Conservation (phyloP, 495 filamentous ascomycete genomes). For the Pyrenopolyporus hunteri region DNA sequence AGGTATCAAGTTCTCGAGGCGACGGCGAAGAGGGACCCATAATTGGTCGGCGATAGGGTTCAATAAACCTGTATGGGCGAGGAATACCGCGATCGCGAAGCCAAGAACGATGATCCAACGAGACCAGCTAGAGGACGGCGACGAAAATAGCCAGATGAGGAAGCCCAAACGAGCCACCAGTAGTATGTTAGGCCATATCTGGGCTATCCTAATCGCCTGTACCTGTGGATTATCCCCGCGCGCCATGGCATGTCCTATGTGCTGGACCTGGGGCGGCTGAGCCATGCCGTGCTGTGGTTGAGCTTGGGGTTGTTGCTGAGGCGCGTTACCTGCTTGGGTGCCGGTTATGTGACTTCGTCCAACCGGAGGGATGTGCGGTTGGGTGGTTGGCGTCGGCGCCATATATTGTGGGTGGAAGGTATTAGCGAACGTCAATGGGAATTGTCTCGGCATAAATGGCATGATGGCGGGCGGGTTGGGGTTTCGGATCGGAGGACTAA, state of each 20-base stretch:
- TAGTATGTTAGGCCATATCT: constrained; percentile 69
- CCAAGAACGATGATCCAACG: constrained; percentile 69
- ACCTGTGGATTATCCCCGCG: constrained; percentile 53
- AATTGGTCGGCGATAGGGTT: constrained; percentile 61
- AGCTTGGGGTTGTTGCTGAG: constrained; percentile 46
- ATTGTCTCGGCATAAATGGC: constrained; percentile 16
- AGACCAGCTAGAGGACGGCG: constrained; percentile 70
- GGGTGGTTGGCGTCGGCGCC: constrained; percentile 8
- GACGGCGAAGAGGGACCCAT: constrained; percentile 68
- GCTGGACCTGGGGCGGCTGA: constrained; percentile 33
- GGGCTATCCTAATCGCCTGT: constrained; percentile 53
- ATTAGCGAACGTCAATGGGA: constrained; percentile 7
- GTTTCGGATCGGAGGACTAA: constrained; percentile 41
- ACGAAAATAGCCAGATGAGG: constrained; percentile 81
- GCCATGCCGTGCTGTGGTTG: constrained; percentile 24
- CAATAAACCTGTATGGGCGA: constrained; percentile 69
- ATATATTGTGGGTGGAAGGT: constrained; percentile 8
- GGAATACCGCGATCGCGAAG: constrained; percentile 63
- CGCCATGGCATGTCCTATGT: constrained; percentile 31
- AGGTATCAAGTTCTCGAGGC: constrained; percentile 75
- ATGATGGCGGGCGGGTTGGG: constrained; percentile 11
- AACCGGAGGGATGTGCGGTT: constrained; percentile 15
- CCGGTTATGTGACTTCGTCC: constrained; percentile 3
- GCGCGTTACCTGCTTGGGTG: constrained; percentile 42
- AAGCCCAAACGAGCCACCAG: constrained; percentile 75